Evolutionary conservation across 441 rosid genomes (phyloP).

Genomic region (Erodium trifolium): DNA sequence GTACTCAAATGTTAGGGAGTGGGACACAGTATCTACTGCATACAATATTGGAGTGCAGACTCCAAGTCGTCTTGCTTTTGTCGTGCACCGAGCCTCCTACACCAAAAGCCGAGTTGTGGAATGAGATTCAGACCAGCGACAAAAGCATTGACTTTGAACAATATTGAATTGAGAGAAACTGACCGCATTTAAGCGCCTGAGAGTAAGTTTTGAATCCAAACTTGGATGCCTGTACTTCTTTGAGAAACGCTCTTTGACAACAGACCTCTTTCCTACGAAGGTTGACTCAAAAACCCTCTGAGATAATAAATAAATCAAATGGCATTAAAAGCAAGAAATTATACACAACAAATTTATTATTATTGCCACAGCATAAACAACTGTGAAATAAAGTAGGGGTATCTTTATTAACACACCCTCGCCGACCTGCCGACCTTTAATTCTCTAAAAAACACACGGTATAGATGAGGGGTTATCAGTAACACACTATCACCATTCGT

Average conservation of each 20-base stretch:
- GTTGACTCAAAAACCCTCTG: conserved; percentile 74
- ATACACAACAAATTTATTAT: not conserved
- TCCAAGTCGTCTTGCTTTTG: conserved; percentile 83
- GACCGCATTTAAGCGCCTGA: conserved; percentile 81
- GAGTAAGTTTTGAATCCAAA: conserved; percentile 74
- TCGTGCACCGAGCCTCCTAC: conserved; percentile 90
- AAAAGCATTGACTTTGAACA: not conserved
- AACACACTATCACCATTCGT: too few species aligned
- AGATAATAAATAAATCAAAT: not conserved
- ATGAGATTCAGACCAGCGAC: not conserved
- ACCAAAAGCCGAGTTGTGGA: conserved; percentile 12
- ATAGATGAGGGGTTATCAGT: too few species aligned
- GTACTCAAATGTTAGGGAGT: conserved; percentile 58
- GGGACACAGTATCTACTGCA: conserved; percentile 60
- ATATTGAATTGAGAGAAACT: conserved; percentile 21
- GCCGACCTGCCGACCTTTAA: too few species aligned
- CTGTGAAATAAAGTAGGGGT: not conserved
- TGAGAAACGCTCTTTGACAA: conserved; percentile 84
- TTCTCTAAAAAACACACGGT: too few species aligned
- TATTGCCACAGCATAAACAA: not conserved
- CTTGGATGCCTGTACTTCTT: conserved; percentile 90
- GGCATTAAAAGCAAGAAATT: not conserved
- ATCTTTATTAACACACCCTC: too few species aligned
- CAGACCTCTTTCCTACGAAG: conserved; percentile 63
- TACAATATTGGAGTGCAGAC: conserved; percentile 67